A percentile compares a stretch with the other conserved stretches of the same genome.
These are phyloP conservation scores for barley (Hordeum vulgare) DNA, from an alignment of 176 grass and related monocot species.

Conservation along the genomic window DNA sequence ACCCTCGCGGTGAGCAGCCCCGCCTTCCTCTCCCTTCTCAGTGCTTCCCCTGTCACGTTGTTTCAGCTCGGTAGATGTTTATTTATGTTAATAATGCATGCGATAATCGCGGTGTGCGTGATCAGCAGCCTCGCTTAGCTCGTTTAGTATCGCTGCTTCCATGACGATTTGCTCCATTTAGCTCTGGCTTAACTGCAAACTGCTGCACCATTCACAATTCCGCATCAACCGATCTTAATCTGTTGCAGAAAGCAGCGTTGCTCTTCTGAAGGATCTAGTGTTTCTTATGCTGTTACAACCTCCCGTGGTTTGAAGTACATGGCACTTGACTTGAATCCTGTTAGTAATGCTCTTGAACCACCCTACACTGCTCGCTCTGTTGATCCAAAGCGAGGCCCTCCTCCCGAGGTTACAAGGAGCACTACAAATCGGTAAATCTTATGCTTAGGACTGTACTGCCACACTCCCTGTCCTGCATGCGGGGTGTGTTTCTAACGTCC, in stretches of 20 bases:
- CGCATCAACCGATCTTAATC: background rate
- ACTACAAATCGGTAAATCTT: background rate
- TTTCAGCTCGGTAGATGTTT: background rate
- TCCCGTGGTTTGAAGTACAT: background rate
- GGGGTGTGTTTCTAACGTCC: background rate
- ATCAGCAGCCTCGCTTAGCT: background rate
- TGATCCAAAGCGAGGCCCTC: background rate
- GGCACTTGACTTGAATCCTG: background rate
- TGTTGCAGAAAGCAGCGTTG: background rate
- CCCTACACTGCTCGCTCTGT: background rate
- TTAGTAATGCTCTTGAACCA: background rate
- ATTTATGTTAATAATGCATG: background rate
- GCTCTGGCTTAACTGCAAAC: background rate
- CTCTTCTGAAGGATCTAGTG: background rate
- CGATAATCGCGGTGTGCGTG: background rate
- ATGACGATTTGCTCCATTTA: background rate
- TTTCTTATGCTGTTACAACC: background rate
- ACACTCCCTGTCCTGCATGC: background rate
- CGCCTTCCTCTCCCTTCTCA: background rate
- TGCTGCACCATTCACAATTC: background rate
- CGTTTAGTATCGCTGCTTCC: background rate
- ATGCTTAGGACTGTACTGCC: background rate
- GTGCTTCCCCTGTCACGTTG: background rate
- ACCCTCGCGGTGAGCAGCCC: slow-evolving; percentile 47
- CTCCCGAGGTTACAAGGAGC: background rate